A percentile compares a stretch with the other conserved stretches of the same genome.
Conservation (phyloP, 2,329 filamentous ascomycete genomes). For the Fusarium sp. region DNA sequence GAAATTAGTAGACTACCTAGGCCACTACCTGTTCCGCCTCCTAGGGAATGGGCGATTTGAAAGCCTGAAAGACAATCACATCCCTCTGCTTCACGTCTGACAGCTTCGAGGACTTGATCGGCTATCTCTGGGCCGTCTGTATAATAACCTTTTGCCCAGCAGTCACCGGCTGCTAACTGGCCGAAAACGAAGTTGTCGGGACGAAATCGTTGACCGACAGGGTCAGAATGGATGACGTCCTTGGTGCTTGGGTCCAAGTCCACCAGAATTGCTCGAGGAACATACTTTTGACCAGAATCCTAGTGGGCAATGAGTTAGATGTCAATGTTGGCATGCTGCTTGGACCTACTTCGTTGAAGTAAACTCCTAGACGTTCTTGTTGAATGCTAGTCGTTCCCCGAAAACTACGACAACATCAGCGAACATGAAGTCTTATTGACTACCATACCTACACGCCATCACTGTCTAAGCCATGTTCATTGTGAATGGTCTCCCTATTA, state of each 20-base stretch:
- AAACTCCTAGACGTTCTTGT: conserved; percentile 99
- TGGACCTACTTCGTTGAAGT: conserved; percentile 83
- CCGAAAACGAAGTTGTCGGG: conserved; percentile 99
- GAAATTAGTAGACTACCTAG: conserved; percentile 99
- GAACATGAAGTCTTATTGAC: not conserved
- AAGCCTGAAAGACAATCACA: conserved; percentile 99
- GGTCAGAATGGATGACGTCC: conserved; percentile 97
- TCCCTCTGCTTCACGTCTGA: conserved; percentile 97
- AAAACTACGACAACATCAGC: conserved; percentile 59
- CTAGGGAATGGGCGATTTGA: conserved; percentile 99
- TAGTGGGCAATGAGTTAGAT: conserved; percentile 56
- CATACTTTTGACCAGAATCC: conserved; percentile 98
- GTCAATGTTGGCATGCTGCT: conserved; percentile 13
- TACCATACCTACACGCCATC: conserved; percentile 79
- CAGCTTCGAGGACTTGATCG: conserved; percentile 97
- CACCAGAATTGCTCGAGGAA: conserved; percentile 97
- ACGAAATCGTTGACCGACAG: conserved; percentile 98
- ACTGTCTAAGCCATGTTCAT: conserved; percentile 96
- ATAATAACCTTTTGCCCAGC: conserved; percentile 99
- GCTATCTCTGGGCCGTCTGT: conserved; percentile 99
- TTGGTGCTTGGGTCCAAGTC: conserved; percentile 99
- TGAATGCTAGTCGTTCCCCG: conserved; percentile 97
- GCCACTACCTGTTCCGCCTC: conserved; percentile 99
- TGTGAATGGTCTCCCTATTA: conserved; percentile 79
- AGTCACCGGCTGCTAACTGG: conserved; percentile 99